Evolutionary conservation across 495 filamentous ascomycete genomes (phyloP), one percentile per base, ranked within the genome.

Genomic region (Penicillium silybi): DNA sequence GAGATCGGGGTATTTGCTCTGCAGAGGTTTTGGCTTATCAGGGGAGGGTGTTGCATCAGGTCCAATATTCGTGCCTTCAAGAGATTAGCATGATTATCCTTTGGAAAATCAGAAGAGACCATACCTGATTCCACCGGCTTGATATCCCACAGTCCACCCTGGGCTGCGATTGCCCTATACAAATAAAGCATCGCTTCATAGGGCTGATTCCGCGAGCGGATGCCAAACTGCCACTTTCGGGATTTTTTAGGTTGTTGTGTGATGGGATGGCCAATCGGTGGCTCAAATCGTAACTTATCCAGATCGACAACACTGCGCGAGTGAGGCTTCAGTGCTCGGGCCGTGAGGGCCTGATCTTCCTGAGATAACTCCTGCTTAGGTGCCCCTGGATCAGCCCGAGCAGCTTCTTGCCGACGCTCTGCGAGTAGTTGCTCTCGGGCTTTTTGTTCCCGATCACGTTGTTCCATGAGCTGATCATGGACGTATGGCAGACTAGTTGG

Each of bases 201-300:
- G 0, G 95, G 93, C 19, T 89, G 88, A 66, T 97, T 98, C 26
- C 95, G 80, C 19, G 88, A 92, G 1, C 93, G 83, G 52, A 98
- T 98, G 26, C 93, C 93, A 63, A 97, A 98, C 68, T 97, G 95
- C 93, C 93, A 98, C 52, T 89, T 87, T 1, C 90, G 88, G 3
- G 84, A 72, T 67, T 85, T 88, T 65, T 87, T 92, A 22, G 69
- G 71, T 45, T 74, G 75, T 51, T 68, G 62, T 41, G 83, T 70
- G 20, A 81, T 77, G 7, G 83, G 79, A 11, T 82, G 82, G 54
- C 82, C 81, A 43, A 86, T 85, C 1, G 89, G 88, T 26, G 85
- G 84, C 52, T 85, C 77, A 35, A 82, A 54, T 74, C 81, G 62
- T 80, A 79, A 63, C 41, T 73, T 75, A 11, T 78, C 73, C 20